Base-by-base conservation (phyloP, 257 asterid genomes). In the Striga asiatica region DNA sequence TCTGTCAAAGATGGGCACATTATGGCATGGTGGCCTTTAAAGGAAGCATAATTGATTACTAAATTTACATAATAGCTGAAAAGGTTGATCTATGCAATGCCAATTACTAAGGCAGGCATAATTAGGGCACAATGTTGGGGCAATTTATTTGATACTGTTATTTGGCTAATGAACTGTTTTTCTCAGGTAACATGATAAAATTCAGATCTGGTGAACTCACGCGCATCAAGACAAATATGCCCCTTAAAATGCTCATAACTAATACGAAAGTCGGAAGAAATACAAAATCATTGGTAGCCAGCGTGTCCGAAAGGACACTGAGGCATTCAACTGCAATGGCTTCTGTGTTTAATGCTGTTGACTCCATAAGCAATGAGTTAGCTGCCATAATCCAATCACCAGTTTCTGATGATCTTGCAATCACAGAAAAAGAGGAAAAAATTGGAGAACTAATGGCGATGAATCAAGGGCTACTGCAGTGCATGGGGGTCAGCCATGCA, bases 401-500 rank as follows among this genome's bases (percentile, higher is more conserved):
- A 5, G 84, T 77, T 64, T 29, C 88, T 39, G 89, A 84, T 65
- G 97, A 91, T 68, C 89, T 91, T 64, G 85, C 82, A 46, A 77
- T 87, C 67, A 87, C 95, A 10, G 97, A 78, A 78, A 84, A 91
- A 72, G 98, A 91, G 80, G 95, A 83, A 66, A 86, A 78, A 50
- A 61, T 89, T 48, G 96, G 59, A 64, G 96, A 89, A 61, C 66
- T 89, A 41, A 89, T 89, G 92, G 95, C 78, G 78, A 89, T 86
- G 92, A 89, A 78, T 78, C 98, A 91, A 70, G 98, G 97, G 7
- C 59, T 91, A 58, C 96, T 91, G 54, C 94, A 75, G 62, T 82
- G 95, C 68, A 91, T 91, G 97, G 98, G 95, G 11, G 98, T 91
- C 67, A 82, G 93, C 78, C 98, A 91, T 43, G 75, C 79, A 66